phyloP scores from a whole-genome alignment of 257 asterid genomes.

The Rehmannia glutinosa region DNA sequence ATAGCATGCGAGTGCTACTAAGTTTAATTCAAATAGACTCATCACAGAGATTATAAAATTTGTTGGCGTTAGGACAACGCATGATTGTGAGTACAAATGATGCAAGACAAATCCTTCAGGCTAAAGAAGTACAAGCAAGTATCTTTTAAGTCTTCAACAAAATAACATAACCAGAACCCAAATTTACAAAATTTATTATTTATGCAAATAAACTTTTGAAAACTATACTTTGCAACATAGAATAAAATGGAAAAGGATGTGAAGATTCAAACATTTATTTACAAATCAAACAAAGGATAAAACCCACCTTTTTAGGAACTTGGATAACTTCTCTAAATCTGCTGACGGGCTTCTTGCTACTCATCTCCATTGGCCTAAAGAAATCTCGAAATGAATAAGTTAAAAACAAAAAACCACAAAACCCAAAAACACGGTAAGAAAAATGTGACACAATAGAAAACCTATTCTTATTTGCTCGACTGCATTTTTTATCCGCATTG shows the following conservation, averaged over 20 bases:
- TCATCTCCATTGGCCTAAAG: slow-evolving; percentile 90
- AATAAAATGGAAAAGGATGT: not conserved
- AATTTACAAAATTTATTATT: not conserved
- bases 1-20: too few species aligned
- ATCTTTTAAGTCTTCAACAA: too few species aligned
- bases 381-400: not conserved
- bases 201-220: not conserved
- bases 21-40: too few species aligned
- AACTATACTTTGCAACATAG: not conserved
- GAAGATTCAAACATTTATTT: not conserved
- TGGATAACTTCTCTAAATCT: slow-evolving; percentile 78
- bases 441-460: not conserved
- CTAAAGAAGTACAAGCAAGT: too few species aligned
- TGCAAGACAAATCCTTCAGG: too few species aligned
- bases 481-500: slow-evolving; percentile 37
- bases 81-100: too few species aligned
- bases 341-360: slow-evolving; percentile 80
- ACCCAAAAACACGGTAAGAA: not conserved
- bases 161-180: not conserved
- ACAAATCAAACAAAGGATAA: not conserved
- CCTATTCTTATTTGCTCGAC: slow-evolving; percentile 92
- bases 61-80: too few species aligned
- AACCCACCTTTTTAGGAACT: slow-evolving; percentile 67
- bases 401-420: not conserved
- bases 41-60: too few species aligned